phyloP scores from a whole-genome alignment of 1,284 basidiomycete genomes.

The Calocybe gambosa region DNA sequence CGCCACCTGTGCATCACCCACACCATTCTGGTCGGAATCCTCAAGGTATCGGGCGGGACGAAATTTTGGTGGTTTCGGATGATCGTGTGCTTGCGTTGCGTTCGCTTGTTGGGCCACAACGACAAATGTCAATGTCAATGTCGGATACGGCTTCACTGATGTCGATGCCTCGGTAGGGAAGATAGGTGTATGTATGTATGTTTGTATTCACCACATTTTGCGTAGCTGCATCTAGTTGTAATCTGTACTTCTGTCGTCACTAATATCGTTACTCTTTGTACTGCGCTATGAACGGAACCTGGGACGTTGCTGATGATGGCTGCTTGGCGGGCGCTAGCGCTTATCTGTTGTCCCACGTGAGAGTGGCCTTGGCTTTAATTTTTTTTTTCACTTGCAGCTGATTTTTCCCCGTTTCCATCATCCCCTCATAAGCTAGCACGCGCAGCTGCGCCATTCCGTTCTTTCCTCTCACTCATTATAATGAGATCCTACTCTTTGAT shows the following conservation, averaged over 20 bases:
- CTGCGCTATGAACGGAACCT: too few species aligned
- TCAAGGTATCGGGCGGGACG: conserved; percentile 57
- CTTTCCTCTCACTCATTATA: conserved; percentile 15
- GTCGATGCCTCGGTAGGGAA: conserved; percentile 31
- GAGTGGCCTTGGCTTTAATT: too few species aligned
- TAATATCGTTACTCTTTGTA: not conserved
- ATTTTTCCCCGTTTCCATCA: conserved; percentile 6
- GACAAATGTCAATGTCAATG: conserved; percentile 25
- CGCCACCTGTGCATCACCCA: not conserved
- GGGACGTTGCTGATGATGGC: too few species aligned
- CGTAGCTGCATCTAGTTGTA: conserved; percentile 7
- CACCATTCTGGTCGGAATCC: conserved; percentile 29
- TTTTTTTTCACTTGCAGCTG: not conserved
- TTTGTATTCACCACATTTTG: conserved; percentile 7
- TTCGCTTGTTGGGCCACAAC: conserved; percentile 32
- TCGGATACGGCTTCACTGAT: conserved; percentile 38
- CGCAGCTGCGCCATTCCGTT: conserved; percentile 17
- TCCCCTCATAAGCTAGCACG: conserved; percentile 13
- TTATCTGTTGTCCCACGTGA: too few species aligned
- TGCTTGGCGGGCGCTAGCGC: too few species aligned
- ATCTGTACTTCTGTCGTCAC: conserved; percentile 8
- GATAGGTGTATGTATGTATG: not conserved
- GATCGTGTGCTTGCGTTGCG: conserved; percentile 70
- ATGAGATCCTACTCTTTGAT: conserved; percentile 40
- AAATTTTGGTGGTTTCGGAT: conserved; percentile 77